These are phyloP conservation scores for Camptophora hylomeconis DNA, from an alignment of 2,329 filamentous ascomycete species.

Conservation along the genomic window DNA sequence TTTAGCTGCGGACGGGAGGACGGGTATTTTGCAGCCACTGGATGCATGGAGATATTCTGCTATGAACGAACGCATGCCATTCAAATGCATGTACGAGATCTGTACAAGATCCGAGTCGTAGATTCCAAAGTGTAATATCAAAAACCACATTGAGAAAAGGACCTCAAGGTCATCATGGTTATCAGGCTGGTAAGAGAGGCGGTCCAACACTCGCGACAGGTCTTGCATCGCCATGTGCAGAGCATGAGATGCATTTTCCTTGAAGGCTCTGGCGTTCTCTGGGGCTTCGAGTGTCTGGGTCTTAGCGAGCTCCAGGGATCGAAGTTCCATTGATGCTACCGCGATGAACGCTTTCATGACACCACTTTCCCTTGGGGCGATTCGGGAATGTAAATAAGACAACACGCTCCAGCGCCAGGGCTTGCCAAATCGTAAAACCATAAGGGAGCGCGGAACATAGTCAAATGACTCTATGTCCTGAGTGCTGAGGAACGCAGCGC, in stretches of 20 bases:
- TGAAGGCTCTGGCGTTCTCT: slow-evolving; percentile 2
- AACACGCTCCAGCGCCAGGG: slow-evolving; percentile 8
- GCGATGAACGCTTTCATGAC: slow-evolving; percentile 8
- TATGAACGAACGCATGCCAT: slow-evolving; percentile 7
- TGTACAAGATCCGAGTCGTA: slow-evolving; percentile 4
- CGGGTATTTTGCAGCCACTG: not conserved
- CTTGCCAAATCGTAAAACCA: slow-evolving; percentile 5
- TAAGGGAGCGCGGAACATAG: slow-evolving; percentile 6
- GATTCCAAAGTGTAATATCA: slow-evolving; percentile 4
- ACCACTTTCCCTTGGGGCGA: slow-evolving; percentile 4
- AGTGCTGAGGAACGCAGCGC: not conserved
- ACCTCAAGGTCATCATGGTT: slow-evolving; percentile 4
- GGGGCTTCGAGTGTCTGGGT: not conserved
- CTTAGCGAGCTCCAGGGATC: slow-evolving; percentile 3
- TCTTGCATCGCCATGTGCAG: slow-evolving; percentile 4
- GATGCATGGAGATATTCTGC: slow-evolving; percentile 1
- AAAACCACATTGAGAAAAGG: slow-evolving; percentile 7
- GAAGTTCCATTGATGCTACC: slow-evolving; percentile 7
- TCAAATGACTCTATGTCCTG: slow-evolving; percentile 4
- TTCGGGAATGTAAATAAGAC: slow-evolving; percentile 6
- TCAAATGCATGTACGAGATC: slow-evolving; percentile 5
- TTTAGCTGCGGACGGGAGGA: slow-evolving; percentile 4
- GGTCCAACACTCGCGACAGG: slow-evolving; percentile 6
- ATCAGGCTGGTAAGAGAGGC: not conserved
- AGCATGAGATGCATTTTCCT: slow-evolving; percentile 1